phyloP scores from a whole-genome alignment of 352 stramenopile genomes.

The Globisporangium splendens region DNA sequence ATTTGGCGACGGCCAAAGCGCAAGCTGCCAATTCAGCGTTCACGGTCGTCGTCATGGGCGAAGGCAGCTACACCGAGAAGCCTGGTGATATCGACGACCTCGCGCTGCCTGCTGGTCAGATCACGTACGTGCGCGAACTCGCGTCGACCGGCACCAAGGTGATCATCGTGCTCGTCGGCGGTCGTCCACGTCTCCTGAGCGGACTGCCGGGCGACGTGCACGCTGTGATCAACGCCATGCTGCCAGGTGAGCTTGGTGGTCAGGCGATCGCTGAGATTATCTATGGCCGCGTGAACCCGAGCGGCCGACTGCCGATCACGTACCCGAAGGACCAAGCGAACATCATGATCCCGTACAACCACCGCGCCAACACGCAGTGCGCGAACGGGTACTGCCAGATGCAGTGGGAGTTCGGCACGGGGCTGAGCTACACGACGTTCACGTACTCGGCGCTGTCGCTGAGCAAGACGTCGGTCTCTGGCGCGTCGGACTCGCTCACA shows the following conservation, averaged over 20 bases:
- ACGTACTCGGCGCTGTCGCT: not conserved
- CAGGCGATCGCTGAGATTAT: slow-evolving; percentile 83
- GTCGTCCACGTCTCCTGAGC: slow-evolving; percentile 70
- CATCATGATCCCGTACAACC: slow-evolving; percentile 74
- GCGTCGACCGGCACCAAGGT: not conserved
- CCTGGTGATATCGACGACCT: not conserved
- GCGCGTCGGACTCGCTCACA: not conserved
- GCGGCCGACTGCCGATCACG: slow-evolving; percentile 73
- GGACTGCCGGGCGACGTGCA: slow-evolving; percentile 51
- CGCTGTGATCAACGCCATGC: slow-evolving; percentile 75
- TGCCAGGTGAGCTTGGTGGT: slow-evolving; percentile 74
- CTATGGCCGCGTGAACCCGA: slow-evolving; percentile 79
- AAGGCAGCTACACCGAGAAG: not conserved
- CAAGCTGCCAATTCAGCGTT: slow-evolving; percentile 48
- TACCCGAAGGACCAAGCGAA: slow-evolving; percentile 72
- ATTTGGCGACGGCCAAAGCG: slow-evolving; percentile 49
- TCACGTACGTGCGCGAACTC: not conserved
- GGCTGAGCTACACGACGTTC: not conserved
- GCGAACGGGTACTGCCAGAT: not conserved
- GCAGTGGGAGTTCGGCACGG: not conserved
- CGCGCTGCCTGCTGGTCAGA: not conserved
- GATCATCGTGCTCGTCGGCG: slow-evolving; percentile 30
- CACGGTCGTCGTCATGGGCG: slow-evolving; percentile 31
- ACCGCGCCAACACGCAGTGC: slow-evolving; percentile 31
- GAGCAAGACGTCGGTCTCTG: not conserved